Conservation (phyloP, 169 alveolate species). For the Toxoplasma gondii region DNA sequence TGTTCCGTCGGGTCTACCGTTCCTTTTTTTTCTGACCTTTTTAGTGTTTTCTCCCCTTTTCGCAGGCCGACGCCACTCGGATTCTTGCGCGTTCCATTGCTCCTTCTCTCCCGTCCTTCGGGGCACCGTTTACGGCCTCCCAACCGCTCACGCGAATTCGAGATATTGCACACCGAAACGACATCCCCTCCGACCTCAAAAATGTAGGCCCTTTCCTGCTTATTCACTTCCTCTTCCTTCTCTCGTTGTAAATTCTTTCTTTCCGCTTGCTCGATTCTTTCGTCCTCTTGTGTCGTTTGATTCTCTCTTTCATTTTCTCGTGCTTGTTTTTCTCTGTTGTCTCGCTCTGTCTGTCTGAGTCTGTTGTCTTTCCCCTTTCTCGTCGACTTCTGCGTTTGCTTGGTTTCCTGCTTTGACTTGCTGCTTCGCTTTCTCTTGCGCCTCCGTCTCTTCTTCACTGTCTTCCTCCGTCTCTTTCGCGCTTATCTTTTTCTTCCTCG, state of each 20-base stretch:
- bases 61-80: conserved; percentile 61
- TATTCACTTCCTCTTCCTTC: too few relatives aligned
- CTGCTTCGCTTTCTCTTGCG: background rate
- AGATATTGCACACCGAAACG: conserved; percentile 74
- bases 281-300: too few relatives aligned
- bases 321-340: background rate
- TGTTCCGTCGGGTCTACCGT: too few relatives aligned
- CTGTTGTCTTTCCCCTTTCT: background rate
- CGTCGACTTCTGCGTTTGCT: background rate
- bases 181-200: conserved; percentile 64
- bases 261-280: too few relatives aligned
- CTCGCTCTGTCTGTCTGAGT: background rate
- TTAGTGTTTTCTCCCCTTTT: background rate
- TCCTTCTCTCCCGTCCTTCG: conserved; percentile 70
- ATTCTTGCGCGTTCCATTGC: conserved; percentile 60
- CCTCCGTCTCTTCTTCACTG: too few relatives aligned
- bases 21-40: too few relatives aligned
- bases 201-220: background rate
- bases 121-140: conserved; percentile 67
- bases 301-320: background rate
- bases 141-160: conserved; percentile 76
- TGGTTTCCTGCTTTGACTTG: background rate
- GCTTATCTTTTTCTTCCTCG: too few relatives aligned
- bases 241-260: too few relatives aligned
- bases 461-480: background rate